A percentile compares a stretch with the other conserved stretches of the same genome.
phyloP scores from a whole-genome alignment of 2,329 filamentous ascomycete genomes.

The Monosporascus cannonballus region DNA sequence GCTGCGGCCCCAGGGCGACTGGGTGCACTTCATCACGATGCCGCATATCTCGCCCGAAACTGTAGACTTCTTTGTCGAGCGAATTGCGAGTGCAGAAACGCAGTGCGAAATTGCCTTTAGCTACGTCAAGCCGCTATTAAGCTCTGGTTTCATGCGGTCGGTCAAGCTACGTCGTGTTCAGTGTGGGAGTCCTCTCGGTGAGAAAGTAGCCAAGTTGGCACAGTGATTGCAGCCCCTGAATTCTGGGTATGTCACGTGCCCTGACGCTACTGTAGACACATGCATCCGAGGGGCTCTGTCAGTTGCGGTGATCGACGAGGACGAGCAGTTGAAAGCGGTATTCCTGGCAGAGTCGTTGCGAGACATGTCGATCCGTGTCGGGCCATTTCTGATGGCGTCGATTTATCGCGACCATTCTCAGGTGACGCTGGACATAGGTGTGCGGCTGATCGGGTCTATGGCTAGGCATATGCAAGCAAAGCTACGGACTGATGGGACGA shows the following conservation, averaged over 20 bases:
- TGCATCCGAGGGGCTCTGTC: not conserved
- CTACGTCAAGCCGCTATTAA: slow-evolving; percentile 1
- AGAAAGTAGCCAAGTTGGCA: not conserved
- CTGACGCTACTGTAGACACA: not conserved
- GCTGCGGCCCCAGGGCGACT: slow-evolving; percentile 6
- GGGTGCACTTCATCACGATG: slow-evolving; percentile 9
- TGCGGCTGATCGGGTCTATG: slow-evolving; percentile 1
- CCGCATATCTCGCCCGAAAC: slow-evolving; percentile 3
- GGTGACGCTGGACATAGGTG: not conserved
- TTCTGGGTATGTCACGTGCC: not conserved
- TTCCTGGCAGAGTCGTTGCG: not conserved
- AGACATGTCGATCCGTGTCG: slow-evolving; percentile 1
- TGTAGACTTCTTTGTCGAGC: slow-evolving; percentile 4
- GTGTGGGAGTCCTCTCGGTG: not conserved
- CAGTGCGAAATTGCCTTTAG: slow-evolving; percentile 1
- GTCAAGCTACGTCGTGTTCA: not conserved
- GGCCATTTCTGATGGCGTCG: not conserved
- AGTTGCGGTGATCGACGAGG: not conserved
- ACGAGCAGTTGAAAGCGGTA: not conserved
- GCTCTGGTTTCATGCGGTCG: not conserved
- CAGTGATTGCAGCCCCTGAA: not conserved
- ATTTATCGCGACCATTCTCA: not conserved
- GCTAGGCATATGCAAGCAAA: not conserved
- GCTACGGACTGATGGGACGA: not conserved
- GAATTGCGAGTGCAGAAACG: not conserved